Conservation (phyloP, 2,329 filamentous ascomycete genomes). For the Biscogniauxia marginata region DNA sequence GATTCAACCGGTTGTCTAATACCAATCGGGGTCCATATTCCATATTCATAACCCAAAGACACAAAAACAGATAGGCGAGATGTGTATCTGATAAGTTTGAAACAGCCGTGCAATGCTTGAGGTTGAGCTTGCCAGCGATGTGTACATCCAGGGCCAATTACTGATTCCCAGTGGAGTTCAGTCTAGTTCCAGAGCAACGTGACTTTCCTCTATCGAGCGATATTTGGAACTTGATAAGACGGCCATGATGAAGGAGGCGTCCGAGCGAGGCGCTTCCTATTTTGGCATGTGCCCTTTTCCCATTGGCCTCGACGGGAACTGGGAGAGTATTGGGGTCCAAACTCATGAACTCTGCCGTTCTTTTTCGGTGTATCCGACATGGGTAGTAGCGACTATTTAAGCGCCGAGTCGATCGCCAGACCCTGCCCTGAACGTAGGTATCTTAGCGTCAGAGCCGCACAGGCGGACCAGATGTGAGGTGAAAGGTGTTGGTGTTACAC, state of each 20-base stretch:
- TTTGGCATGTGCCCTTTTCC: neutral
- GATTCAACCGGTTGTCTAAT: neutral
- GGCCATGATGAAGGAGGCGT: neutral
- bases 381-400: slow-evolving; percentile 6
- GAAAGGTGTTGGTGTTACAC: neutral
- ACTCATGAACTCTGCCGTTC: neutral
- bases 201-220: neutral
- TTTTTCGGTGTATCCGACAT: slow-evolving; percentile 1
- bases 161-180: too few species aligned
- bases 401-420: slow-evolving; percentile 1
- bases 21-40: neutral
- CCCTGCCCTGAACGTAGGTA: slow-evolving; percentile 4
- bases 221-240: neutral
- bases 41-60: neutral
- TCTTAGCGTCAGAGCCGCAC: neutral
- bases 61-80: neutral
- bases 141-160: too few species aligned
- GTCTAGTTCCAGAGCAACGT: too few species aligned
- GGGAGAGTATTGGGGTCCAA: slow-evolving; percentile 1
- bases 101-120: too few species aligned
- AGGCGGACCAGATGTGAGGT: neutral
- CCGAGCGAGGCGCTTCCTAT: slow-evolving; percentile 2
- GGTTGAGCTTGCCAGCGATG: too few species aligned
- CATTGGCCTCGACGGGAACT: neutral
- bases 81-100: neutral